These are phyloP conservation scores for Schizonepeta tenuifolia DNA, from an alignment of 257 asterid genomes.

Conservation along the genomic window DNA sequence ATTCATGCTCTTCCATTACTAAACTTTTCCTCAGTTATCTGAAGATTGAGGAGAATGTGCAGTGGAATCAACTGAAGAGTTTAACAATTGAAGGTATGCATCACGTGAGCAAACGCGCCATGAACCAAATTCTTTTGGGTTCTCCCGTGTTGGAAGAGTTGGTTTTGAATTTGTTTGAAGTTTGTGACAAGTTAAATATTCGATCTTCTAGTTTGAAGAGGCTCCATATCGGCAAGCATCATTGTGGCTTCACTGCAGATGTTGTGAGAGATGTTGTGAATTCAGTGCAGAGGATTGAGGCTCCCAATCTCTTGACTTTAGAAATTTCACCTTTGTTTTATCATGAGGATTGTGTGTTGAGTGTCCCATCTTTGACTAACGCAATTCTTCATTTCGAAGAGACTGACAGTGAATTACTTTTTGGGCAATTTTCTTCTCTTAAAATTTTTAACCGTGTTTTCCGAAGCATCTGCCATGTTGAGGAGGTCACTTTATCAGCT, in stretches of 20 bases:
- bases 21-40: background rate
- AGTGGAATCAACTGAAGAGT: conserved; percentile 7
- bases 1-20: background rate
- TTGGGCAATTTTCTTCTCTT: background rate
- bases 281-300: background rate
- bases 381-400: background rate
- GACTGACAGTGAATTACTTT: too few species aligned
- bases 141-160: background rate
- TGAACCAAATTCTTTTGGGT: background rate
- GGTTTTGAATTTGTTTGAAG: background rate
- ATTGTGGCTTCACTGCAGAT: too few species aligned
- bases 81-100: background rate
- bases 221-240: background rate
- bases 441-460: background rate
- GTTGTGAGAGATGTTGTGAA: background rate
- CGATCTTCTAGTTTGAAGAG: background rate
- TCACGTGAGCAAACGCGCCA: background rate
- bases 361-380: background rate
- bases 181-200: background rate
- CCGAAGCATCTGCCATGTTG: background rate
- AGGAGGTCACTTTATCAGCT: background rate
- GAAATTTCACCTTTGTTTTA: background rate
- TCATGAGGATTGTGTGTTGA: background rate
- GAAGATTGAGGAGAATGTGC: background rate
- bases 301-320: background rate